phyloP scores from a whole-genome alignment of 208 protist genomes.

The Herpetomonas muscarum region DNA sequence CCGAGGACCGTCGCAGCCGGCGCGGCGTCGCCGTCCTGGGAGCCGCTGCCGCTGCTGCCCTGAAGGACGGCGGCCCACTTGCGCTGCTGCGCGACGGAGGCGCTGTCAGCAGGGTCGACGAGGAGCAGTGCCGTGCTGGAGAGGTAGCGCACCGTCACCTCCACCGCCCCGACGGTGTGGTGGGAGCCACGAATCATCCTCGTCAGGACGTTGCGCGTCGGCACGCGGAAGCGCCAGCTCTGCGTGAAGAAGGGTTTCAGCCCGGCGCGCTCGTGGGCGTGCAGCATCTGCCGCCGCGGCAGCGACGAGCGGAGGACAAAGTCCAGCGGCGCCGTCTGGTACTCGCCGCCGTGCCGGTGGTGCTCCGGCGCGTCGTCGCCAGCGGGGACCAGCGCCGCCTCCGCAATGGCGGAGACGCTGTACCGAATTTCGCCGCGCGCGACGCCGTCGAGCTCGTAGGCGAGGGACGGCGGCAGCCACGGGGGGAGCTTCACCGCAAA shows the following conservation, averaged over 20 bases:
- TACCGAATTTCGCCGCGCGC: constrained; percentile 15
- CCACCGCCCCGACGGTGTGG: constrained; percentile 13
- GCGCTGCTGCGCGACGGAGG: constrained; percentile 5
- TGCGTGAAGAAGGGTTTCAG: constrained; percentile 18
- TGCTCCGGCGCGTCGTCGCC: background rate
- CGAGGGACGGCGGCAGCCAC: constrained; percentile 32
- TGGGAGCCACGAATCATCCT: constrained; percentile 10
- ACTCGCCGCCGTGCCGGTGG: background rate
- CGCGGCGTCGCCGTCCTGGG: background rate
- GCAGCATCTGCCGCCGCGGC: constrained; percentile 22
- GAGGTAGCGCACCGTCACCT: constrained; percentile 13
- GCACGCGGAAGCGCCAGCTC: constrained; percentile 17
- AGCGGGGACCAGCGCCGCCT: background rate
- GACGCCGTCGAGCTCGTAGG: constrained; percentile 16
- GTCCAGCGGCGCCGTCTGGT: background rate
- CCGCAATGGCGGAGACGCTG: constrained; percentile 7
- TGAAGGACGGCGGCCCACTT: background rate
- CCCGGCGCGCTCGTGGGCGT: constrained; percentile 23
- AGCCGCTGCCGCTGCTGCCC: background rate
- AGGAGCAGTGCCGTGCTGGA: constrained; percentile 19
- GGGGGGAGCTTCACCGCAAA: constrained; percentile 26
- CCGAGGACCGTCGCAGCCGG: constrained; percentile 1
- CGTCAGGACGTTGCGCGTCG: constrained; percentile 9
- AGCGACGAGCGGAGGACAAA: constrained; percentile 17
- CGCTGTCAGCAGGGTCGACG: background rate